Evolutionary conservation across 2,329 filamentous ascomycete species (phyloP).

Genomic region (Ophiostoma perfectum): DNA sequence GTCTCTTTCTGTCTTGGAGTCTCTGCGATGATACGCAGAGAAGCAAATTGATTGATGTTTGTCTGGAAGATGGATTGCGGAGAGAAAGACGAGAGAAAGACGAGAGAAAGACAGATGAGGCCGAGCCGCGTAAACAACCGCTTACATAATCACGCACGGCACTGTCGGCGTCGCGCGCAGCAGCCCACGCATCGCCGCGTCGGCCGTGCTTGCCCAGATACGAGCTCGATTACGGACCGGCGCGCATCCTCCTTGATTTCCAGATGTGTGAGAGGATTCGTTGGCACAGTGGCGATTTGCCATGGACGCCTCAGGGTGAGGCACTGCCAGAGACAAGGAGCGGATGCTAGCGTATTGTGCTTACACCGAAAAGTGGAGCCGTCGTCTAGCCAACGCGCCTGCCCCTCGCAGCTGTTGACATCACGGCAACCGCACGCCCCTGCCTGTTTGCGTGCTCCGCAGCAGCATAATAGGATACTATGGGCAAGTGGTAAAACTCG

Average conservation of each 20-base stretch:
- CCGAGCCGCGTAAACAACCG: no score
- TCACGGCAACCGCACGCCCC: conserved; percentile 18
- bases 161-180: no score
- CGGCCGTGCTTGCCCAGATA: not conserved
- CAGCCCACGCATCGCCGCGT: no score
- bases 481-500: not conserved
- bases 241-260: not conserved
- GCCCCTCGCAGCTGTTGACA: conserved; percentile 25
- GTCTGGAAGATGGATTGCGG: no score
- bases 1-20: no score
- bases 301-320: not conserved
- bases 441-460: no score
- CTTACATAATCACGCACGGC: no score
- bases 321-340: not conserved
- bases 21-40: no score
- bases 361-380: conserved; percentile 8
- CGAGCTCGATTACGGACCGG: not conserved
- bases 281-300: not conserved
- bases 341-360: not conserved
- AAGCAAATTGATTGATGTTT: no score
- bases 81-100: no score
- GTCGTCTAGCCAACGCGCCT: conserved; percentile 25
- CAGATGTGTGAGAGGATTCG: no score
- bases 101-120: no score
- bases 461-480: conserved; percentile 3